Percentiles rank a stretch among this genome's conserved stretches.
These are phyloP conservation scores for Pseudognaphalium luteoalbum DNA, from an alignment of 129 eudicot genomes.

Conservation along the genomic window DNA sequence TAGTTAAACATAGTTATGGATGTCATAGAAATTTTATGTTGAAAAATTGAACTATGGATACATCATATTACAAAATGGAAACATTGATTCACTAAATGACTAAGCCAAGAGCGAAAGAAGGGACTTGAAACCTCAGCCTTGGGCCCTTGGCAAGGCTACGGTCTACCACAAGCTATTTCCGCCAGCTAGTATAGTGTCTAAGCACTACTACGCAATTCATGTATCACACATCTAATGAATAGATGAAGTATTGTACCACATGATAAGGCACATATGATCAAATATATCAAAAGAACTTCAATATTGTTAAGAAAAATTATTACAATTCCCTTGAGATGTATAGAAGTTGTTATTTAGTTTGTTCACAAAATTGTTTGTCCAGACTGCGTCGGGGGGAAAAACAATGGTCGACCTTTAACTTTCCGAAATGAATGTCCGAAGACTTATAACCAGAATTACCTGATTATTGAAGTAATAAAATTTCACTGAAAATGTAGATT, in stretches of 20 bases:
- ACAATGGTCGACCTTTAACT: neutral
- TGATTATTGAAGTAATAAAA: neutral
- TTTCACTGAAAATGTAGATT: slow-evolving; percentile 6
- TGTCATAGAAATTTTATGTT: neutral
- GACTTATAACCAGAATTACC: neutral
- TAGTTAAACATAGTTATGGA: neutral
- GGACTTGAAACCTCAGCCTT: too few relatives aligned
- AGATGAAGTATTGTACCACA: neutral
- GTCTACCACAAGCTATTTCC: neutral
- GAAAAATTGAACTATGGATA: neutral
- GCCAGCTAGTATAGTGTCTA: neutral
- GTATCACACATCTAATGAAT: neutral
- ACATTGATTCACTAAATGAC: neutral
- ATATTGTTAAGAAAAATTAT: neutral
- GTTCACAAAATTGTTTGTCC: neutral
- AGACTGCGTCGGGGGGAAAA: neutral
- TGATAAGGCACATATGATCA: neutral
- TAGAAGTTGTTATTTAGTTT: neutral
- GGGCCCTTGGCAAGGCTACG: too few relatives aligned
- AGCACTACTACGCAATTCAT: neutral
- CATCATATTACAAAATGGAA: neutral
- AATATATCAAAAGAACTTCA: neutral
- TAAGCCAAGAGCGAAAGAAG: neutral
- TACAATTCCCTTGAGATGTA: neutral
- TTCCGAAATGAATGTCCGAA: slow-evolving; percentile 12